These are phyloP conservation scores for Funneliformis geosporum DNA, from an alignment of 192 early-diverging fungal genomes.

Conservation along the genomic window DNA sequence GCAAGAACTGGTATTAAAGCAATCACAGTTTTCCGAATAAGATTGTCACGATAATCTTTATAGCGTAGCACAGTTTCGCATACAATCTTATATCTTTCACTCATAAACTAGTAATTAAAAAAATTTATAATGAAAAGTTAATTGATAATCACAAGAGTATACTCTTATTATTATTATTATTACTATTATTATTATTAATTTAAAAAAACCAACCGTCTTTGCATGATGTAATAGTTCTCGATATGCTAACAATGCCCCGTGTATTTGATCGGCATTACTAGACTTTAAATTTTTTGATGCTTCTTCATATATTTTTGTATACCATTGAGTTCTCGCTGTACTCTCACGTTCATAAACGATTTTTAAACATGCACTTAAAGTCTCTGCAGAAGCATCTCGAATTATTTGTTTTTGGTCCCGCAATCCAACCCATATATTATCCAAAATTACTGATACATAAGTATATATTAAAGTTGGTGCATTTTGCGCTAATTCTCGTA, in stretches of 20 bases:
- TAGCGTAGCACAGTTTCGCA: conserved; percentile 76
- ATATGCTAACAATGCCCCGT: conserved; percentile 81
- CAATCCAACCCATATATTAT: conserved; percentile 82
- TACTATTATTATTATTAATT: background rate
- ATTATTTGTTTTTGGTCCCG: conserved; percentile 76
- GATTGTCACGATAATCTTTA: conserved; percentile 74
- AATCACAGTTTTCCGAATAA: conserved; percentile 83
- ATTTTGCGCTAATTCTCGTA: conserved; percentile 72
- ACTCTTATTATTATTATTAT: too few relatives aligned
- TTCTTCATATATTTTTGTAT: conserved; percentile 82
- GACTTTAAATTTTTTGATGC: conserved; percentile 69
- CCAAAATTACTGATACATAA: conserved; percentile 79
- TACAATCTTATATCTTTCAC: conserved; percentile 70
- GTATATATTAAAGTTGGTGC: conserved; percentile 82
- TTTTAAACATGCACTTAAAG: conserved; percentile 73
- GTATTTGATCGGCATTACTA: conserved; percentile 76
- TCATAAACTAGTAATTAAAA: conserved; percentile 71
- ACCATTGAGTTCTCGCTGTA: conserved; percentile 62
- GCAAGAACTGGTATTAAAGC: conserved; percentile 83
- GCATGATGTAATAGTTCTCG: conserved; percentile 80
- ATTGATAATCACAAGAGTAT: background rate
- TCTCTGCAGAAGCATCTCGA: conserved; percentile 79
- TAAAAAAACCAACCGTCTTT: conserved; percentile 62
- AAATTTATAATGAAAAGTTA: background rate
- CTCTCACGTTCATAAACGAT: conserved; percentile 81